These are phyloP conservation scores for Bruguiera hainesii DNA, from an alignment of 441 rosid species.

Conservation along the genomic window DNA sequence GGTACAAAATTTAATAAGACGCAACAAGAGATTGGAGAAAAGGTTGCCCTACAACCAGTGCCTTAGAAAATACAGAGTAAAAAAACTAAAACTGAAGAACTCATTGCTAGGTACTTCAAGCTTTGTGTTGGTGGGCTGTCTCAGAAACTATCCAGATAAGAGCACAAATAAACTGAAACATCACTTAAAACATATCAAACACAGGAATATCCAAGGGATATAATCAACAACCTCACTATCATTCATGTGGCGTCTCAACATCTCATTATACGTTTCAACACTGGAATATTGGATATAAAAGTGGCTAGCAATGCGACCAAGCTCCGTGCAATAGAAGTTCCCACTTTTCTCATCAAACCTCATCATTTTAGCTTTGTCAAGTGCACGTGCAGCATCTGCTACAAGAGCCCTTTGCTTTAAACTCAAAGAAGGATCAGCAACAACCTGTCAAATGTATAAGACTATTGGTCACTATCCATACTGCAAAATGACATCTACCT, in stretches of 20 bases:
- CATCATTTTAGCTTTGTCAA: conserved; percentile 99
- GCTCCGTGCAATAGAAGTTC: conserved; percentile 97
- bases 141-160: conserved; percentile 1
- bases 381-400: conserved; percentile 97
- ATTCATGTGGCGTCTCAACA: conserved; percentile 93
- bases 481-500: conserved; percentile 12
- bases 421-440: conserved; percentile 90
- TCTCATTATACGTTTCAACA: conserved; percentile 97
- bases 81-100: background rate
- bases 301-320: conserved; percentile 99
- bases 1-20: background rate
- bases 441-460: conserved; percentile 52
- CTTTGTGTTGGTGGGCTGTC: conserved; percentile 1
- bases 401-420: conserved; percentile 90
- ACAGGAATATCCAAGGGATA: conserved; percentile 5
- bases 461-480: conserved; percentile 15
- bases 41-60: background rate
- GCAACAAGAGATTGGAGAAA: background rate
- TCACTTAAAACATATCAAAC: conserved; percentile 18
- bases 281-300: conserved; percentile 98
- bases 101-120: background rate
- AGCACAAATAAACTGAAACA: conserved; percentile 11
- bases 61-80: background rate
- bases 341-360: conserved; percentile 99
- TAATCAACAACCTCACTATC: conserved; percentile 76